Conservation (phyloP, 768 basidiomycete species). For the Lanmaoa rubissima region DNA sequence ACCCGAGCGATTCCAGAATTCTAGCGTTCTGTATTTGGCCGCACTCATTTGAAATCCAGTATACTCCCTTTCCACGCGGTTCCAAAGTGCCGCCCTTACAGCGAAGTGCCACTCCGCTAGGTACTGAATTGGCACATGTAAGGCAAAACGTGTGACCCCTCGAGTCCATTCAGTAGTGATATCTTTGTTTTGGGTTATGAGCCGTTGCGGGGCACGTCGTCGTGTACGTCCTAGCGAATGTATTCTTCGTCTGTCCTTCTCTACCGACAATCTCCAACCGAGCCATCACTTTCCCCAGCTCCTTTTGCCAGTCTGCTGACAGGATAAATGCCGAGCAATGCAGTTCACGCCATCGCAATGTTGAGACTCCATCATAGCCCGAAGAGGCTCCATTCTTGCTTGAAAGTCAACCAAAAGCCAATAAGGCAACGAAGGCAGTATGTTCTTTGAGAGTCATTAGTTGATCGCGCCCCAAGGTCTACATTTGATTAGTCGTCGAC, state of each 20-base stretch:
- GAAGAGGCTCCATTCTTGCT: background rate
- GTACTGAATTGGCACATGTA: background rate
- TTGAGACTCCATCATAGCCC: background rate
- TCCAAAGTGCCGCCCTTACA: conserved; percentile 3
- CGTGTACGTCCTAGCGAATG: background rate
- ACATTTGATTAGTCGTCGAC: no score
- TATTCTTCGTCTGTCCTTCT: background rate
- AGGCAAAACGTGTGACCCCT: background rate
- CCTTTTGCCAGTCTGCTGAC: conserved; percentile 60
- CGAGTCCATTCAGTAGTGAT: background rate
- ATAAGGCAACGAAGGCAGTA: no score
- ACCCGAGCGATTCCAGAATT: background rate
- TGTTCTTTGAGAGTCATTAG: background rate
- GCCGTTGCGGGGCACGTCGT: background rate
- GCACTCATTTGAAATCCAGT: background rate
- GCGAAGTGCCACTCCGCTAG: background rate
- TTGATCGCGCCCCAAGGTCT: no score
- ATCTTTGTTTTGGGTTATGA: background rate
- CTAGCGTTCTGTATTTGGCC: background rate
- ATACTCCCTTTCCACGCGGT: background rate
- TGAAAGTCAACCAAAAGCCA: background rate
- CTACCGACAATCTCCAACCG: conserved; percentile 39
- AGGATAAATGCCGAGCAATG: conserved; percentile 31
- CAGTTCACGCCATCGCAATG: no score
- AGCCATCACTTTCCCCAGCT: conserved; percentile 57